These are phyloP conservation scores for Citrus medica DNA, from an alignment of 345 rosid species.

Conservation along the genomic window DNA sequence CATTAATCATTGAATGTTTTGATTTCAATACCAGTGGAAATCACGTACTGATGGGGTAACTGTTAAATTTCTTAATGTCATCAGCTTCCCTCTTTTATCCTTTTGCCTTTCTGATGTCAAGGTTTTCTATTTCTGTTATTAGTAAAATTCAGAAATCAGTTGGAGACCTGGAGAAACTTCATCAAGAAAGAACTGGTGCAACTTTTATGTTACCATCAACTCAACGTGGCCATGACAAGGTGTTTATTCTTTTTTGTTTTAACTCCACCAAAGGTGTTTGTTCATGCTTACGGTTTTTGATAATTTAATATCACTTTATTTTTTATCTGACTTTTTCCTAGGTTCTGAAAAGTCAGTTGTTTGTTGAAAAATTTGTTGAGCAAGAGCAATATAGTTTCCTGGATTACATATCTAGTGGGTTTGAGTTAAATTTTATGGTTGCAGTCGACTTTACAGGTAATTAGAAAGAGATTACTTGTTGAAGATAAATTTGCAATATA, in stretches of 20 bases:
- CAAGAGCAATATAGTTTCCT: slow-evolving; percentile 68
- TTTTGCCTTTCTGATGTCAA: not conserved
- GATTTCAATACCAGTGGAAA: slow-evolving; percentile 76
- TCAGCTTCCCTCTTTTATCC: not conserved
- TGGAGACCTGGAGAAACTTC: slow-evolving; percentile 60
- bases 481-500: not conserved
- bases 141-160: slow-evolving; percentile 73
- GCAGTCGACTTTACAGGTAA: slow-evolving; percentile 93
- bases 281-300: not conserved
- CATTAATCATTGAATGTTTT: slow-evolving; percentile 76
- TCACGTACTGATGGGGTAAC: slow-evolving; percentile 71
- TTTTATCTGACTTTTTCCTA: slow-evolving; percentile 17
- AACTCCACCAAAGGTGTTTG: slow-evolving; percentile 39
- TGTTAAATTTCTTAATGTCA: not conserved
- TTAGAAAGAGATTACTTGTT: not conserved
- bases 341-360: slow-evolving; percentile 74
- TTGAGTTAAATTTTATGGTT: slow-evolving; percentile 86
- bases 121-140: slow-evolving; percentile 15
- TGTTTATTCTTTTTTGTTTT: slow-evolving; percentile 12
- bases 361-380: slow-evolving; percentile 62
- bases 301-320: not conserved
- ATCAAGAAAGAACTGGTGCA: slow-evolving; percentile 39
- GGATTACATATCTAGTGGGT: slow-evolving; percentile 85
- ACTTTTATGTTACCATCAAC: slow-evolving; percentile 45
- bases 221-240: slow-evolving; percentile 55